Conservation (phyloP, 140 eudicot species). For the Oenanthe javanica region DNA sequence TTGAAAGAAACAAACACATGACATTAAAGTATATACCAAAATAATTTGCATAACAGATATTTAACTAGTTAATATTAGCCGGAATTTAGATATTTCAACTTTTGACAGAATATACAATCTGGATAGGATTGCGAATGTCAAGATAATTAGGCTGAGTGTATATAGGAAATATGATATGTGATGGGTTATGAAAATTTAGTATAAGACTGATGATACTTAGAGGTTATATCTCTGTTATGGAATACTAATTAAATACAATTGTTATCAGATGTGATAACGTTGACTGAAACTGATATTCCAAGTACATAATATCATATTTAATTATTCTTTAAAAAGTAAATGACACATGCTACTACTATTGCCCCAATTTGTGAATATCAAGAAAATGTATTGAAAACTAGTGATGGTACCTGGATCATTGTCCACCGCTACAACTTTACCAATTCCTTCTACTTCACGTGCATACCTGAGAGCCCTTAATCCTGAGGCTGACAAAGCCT, state of each 20-base stretch:
- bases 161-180: not conserved
- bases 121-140: not conserved
- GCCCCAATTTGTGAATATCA: not conserved
- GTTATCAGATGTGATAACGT: not conserved
- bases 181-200: not conserved
- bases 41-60: not conserved
- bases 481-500: constrained; percentile 95
- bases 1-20: not conserved
- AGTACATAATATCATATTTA: not conserved
- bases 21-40: not conserved
- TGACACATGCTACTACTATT: not conserved
- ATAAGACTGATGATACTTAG: not conserved
- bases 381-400: not conserved
- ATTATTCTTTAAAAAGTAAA: not conserved
- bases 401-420: constrained; percentile 62
- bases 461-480: constrained; percentile 97
- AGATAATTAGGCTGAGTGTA: not conserved
- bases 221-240: not conserved
- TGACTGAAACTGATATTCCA: not conserved
- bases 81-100: not conserved
- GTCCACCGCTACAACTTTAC: constrained; percentile 92
- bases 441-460: constrained; percentile 85
- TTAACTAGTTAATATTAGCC: not conserved
- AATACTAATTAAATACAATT: not conserved
- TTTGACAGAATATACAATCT: not conserved